Conservation (phyloP, 2,329 filamentous ascomycete species). For the Fusarium phyllophilum region DNA sequence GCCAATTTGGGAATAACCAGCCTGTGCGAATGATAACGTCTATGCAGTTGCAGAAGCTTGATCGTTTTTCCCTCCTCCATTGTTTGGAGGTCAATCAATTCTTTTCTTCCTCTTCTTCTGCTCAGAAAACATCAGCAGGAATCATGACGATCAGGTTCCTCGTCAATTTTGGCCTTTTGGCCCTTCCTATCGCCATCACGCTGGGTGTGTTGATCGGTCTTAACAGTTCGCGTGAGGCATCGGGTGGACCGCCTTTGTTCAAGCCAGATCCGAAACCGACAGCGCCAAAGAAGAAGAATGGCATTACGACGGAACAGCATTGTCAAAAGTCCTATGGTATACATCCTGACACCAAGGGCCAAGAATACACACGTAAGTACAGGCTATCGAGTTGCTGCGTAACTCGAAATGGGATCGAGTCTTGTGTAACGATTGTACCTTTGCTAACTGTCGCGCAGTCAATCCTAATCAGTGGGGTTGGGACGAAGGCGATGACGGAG, state of each 20-base stretch:
- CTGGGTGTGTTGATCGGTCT: constrained; percentile 61
- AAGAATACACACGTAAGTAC: constrained; percentile 59
- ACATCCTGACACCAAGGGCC: constrained; percentile 54
- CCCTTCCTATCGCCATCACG: constrained; percentile 60
- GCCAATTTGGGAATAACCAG: neutral
- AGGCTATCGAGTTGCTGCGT: neutral
- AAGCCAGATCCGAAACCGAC: constrained; percentile 33
- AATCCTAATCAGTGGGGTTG: constrained; percentile 68
- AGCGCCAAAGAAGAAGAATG: constrained; percentile 40
- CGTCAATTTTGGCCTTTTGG: constrained; percentile 61
- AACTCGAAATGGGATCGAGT: neutral
- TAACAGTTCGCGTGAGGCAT: constrained; percentile 55
- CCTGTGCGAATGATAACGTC: constrained; percentile 19
- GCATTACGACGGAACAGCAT: constrained; percentile 33
- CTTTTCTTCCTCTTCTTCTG: neutral
- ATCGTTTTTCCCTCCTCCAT: constrained; percentile 5
- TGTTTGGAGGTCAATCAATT: neutral
- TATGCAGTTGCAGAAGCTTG: constrained; percentile 11
- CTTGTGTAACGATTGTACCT: neutral
- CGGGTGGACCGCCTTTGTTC: constrained; percentile 58
- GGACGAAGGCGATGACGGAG: constrained; percentile 50
- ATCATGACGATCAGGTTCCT: constrained; percentile 55
- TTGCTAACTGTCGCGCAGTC: constrained; percentile 52
- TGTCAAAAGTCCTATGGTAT: constrained; percentile 52
- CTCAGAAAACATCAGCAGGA: neutral